Evolutionary conservation across 2,329 filamentous ascomycete genomes (phyloP).

Genomic region (Onygenales sp.): DNA sequence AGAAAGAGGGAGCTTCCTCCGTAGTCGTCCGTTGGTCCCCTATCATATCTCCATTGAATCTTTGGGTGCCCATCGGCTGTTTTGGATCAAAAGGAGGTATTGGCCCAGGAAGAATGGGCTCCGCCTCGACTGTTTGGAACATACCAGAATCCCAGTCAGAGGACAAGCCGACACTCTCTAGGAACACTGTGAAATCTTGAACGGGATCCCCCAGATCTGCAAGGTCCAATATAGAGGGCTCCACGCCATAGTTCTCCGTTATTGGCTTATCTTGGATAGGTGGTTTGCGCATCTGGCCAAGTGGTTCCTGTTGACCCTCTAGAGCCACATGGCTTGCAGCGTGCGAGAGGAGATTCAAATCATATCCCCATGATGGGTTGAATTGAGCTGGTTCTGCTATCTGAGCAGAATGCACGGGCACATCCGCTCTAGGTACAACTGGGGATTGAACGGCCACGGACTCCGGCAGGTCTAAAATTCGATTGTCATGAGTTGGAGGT

Average conservation of each 20-base stretch:
- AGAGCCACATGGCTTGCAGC: slow-evolving; percentile 41
- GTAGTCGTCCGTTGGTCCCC: slow-evolving; percentile 27
- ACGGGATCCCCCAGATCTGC: slow-evolving; percentile 39
- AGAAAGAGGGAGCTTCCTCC: slow-evolving; percentile 37
- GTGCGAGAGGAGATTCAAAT: slow-evolving; percentile 39
- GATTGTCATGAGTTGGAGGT: slow-evolving; percentile 30
- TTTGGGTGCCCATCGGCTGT: slow-evolving; percentile 18
- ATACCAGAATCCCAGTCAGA: slow-evolving; percentile 41
- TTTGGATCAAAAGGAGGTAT: slow-evolving; percentile 29
- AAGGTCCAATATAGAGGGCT: slow-evolving; percentile 37
- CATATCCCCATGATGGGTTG: slow-evolving; percentile 43
- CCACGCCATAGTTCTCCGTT: slow-evolving; percentile 34
- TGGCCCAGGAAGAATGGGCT: slow-evolving; percentile 26
- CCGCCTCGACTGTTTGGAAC: slow-evolving; percentile 32
- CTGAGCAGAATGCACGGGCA: slow-evolving; percentile 28
- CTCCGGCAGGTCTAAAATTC: slow-evolving; percentile 37
- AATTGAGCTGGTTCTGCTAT: slow-evolving; percentile 37
- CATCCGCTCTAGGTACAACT: slow-evolving; percentile 23
- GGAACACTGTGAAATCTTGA: slow-evolving; percentile 40
- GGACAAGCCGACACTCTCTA: slow-evolving; percentile 40
- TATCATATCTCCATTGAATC: slow-evolving; percentile 31
- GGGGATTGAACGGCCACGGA: slow-evolving; percentile 32
- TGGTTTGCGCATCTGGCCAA: slow-evolving; percentile 28
- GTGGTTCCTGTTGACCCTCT: slow-evolving; percentile 35
- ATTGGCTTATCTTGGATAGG: slow-evolving; percentile 28